phyloP scores from a whole-genome alignment of 768 basidiomycete species.

The Gautieria morchelliformis region DNA sequence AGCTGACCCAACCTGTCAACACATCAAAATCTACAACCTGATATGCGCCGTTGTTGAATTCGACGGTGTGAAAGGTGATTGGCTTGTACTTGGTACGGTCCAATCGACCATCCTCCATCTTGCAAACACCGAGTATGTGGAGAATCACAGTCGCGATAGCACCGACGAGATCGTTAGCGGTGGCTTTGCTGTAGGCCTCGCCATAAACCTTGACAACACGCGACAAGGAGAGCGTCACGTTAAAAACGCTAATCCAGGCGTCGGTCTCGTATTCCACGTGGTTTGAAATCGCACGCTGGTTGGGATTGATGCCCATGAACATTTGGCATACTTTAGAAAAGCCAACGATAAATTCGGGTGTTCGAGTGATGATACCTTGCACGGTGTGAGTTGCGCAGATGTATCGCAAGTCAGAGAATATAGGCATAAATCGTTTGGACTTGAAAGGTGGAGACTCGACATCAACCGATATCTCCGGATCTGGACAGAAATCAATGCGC shows the following conservation, averaged over 20 bases:
- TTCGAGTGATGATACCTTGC: conserved; percentile 65
- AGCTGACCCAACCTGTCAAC: conserved; percentile 74
- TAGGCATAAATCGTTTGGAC: conserved; percentile 91
- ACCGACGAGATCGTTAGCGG: conserved; percentile 46
- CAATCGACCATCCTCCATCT: conserved; percentile 53
- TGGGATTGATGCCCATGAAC: conserved; percentile 91
- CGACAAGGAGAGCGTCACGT: conserved; percentile 83
- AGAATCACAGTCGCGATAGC: conserved; percentile 63
- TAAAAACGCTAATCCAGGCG: conserved; percentile 94
- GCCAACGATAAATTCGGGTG: conserved; percentile 55
- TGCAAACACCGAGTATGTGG: conserved; percentile 65
- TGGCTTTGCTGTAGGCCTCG: conserved; percentile 61
- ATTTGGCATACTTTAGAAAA: conserved; percentile 74
- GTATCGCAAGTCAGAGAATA: conserved; percentile 86
- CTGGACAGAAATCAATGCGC: conserved; percentile 40
- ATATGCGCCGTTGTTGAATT: conserved; percentile 50
- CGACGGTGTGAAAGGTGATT: conserved; percentile 54
- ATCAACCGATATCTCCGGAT: conserved; percentile 39
- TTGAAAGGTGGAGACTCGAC: conserved; percentile 85
- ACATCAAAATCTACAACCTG: conserved; percentile 73
- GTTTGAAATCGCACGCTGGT: conserved; percentile 66
- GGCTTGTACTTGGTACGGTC: conserved; percentile 57
- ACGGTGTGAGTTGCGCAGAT: conserved; percentile 75
- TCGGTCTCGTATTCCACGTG: conserved; percentile 98
- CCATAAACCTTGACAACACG: conserved; percentile 86